Conservation (phyloP, 495 filamentous ascomycete species). For the Penicillium simplicissimum region DNA sequence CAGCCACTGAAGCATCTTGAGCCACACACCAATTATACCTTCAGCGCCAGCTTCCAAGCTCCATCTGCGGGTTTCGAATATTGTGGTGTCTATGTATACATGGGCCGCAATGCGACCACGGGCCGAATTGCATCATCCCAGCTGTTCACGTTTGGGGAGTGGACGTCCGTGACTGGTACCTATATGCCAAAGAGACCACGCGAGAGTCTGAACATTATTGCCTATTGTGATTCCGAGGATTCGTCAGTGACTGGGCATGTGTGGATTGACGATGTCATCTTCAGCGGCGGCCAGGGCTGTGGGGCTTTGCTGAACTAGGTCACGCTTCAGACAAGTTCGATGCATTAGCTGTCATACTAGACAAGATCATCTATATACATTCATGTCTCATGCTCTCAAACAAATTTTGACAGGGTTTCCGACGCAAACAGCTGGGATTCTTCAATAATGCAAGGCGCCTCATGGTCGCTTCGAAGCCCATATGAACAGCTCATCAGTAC, state of each 20-base stretch:
- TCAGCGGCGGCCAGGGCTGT: not conserved
- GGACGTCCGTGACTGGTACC: slow-evolving; percentile 22
- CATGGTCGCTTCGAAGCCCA: slow-evolving; percentile 38
- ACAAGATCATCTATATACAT: not conserved
- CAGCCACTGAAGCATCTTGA: slow-evolving; percentile 19
- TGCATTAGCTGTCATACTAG: not conserved
- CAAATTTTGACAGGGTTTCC: not conserved
- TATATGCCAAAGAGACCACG: slow-evolving; percentile 15
- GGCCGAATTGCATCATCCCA: slow-evolving; percentile 16
- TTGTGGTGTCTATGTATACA: slow-evolving; percentile 23
- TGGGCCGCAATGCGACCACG: slow-evolving; percentile 24
- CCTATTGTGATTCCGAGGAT: slow-evolving; percentile 25
- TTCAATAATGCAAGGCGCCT: not conserved
- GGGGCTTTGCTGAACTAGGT: not conserved
- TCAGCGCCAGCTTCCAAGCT: slow-evolving; percentile 18
- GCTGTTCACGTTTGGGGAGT: slow-evolving; percentile 18
- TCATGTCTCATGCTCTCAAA: not conserved
- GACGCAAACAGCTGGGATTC: not conserved
- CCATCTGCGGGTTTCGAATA: slow-evolving; percentile 18
- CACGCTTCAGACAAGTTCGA: not conserved
- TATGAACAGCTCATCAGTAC: slow-evolving; percentile 41
- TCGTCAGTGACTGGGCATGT: slow-evolving; percentile 21
- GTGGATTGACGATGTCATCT: slow-evolving; percentile 26
- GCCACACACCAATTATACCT: slow-evolving; percentile 16
- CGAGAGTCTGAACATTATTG: slow-evolving; percentile 23